Evolutionary conservation across 75 land plant genomes (phyloP).

Genomic region (Isoetes taiwanensis): DNA sequence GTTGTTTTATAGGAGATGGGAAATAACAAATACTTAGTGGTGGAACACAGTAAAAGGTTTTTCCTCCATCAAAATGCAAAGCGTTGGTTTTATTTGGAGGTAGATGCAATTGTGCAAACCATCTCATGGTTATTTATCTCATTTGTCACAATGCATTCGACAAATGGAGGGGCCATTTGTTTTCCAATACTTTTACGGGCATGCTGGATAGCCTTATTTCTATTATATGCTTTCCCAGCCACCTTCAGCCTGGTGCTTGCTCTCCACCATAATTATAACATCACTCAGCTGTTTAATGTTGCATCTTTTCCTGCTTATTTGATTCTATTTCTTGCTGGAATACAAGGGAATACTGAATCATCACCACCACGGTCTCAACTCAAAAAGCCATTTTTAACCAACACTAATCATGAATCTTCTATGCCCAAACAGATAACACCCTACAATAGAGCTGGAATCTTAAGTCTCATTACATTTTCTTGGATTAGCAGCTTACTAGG

Average conservation of each 20-base stretch:
- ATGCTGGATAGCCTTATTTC: neutral
- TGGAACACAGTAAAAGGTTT: too few relatives aligned
- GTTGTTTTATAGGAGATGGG: too few relatives aligned
- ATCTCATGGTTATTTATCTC: neutral
- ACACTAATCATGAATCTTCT: neutral
- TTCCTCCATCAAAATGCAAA: too few relatives aligned
- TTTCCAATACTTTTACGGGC: neutral
- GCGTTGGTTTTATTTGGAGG: too few relatives aligned
- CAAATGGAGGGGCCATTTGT: neutral
- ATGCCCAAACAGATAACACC: constrained; percentile 33
- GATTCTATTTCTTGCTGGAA: neutral
- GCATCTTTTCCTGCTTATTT: neutral
- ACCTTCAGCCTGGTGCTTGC: neutral
- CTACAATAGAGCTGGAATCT: constrained; percentile 37
- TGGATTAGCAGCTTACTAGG: constrained; percentile 58
- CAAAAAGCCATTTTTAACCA: constrained; percentile 25
- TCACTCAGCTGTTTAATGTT: neutral
- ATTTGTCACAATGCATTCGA: neutral
- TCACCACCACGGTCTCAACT: constrained; percentile 29
- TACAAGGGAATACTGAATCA: neutral
- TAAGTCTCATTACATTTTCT: constrained; percentile 50
- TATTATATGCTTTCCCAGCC: neutral
- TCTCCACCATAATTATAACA: neutral
- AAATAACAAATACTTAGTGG: too few relatives aligned
- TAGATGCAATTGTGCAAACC: neutral